phyloP scores from a whole-genome alignment of 352 stramenopile genomes.

The Globisporangium acanthophoron region DNA sequence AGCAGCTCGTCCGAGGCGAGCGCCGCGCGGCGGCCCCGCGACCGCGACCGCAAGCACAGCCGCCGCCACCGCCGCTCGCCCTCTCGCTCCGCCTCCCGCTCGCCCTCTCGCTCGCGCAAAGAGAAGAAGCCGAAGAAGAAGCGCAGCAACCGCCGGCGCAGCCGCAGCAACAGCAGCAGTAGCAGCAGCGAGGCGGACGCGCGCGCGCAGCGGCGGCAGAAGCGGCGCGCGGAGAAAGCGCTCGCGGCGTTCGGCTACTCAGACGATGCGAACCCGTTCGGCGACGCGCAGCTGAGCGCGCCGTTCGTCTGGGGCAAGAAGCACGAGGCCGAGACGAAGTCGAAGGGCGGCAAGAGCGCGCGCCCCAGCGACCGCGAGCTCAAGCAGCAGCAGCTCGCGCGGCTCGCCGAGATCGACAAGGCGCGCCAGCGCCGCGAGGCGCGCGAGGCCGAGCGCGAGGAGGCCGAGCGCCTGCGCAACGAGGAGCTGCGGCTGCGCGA shows the following conservation, averaged over 20 bases:
- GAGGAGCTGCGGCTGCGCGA: conserved; percentile 95
- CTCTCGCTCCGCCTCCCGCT: too few relatives aligned
- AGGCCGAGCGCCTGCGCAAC: conserved; percentile 93
- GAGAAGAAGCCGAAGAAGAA: conserved; percentile 3
- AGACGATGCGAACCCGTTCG: conserved; percentile 98
- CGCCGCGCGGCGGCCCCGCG: too few relatives aligned
- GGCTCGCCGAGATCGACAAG: conserved; percentile 95
- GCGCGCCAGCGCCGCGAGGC: conserved; percentile 87
- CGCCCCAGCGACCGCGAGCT: conserved; percentile 37
- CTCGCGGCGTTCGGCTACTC: conserved; percentile 92
- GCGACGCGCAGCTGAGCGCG: conserved; percentile 95
- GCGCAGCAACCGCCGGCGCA: background rate
- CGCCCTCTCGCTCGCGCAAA: background rate
- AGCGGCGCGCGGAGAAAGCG: conserved; percentile 72
- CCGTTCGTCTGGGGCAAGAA: conserved; percentile 98
- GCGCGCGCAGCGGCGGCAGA: conserved; percentile 47
- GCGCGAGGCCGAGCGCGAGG: conserved; percentile 89
- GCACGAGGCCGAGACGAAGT: conserved; percentile 43
- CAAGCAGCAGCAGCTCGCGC: conserved; percentile 68
- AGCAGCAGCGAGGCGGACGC: conserved; percentile 18
- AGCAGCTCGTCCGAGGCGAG: too few relatives aligned
- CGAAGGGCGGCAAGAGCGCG: conserved; percentile 1
- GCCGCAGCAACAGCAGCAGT: conserved; percentile 5
- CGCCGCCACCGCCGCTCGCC: too few relatives aligned
- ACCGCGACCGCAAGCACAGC: too few relatives aligned